These are phyloP conservation scores for Wolfiporia cocos DNA, from an alignment of 1,284 basidiomycete genomes.

Conservation along the genomic window DNA sequence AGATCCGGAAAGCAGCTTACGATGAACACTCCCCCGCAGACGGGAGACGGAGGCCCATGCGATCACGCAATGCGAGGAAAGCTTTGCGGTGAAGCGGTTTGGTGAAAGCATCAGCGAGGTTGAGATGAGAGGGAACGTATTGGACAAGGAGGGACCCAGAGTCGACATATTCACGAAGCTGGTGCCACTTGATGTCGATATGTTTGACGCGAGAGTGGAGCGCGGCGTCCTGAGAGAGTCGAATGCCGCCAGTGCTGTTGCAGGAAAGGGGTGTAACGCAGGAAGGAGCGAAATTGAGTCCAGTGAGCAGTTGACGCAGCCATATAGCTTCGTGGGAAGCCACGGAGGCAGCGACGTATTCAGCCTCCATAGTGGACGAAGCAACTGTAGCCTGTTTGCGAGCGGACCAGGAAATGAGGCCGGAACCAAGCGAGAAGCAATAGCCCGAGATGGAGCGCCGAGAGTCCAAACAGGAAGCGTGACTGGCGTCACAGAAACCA, in stretches of 20 bases:
- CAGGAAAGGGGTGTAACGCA: constrained; percentile 4
- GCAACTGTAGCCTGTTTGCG: constrained; percentile 26
- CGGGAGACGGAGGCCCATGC: constrained; percentile 6
- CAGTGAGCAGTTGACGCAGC: constrained; percentile 10
- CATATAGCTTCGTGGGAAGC: constrained; percentile 19
- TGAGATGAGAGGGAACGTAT: constrained; percentile 7
- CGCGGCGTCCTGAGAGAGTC: constrained; percentile 6
- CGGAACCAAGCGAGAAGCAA: constrained; percentile 21
- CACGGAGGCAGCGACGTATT: constrained; percentile 17
- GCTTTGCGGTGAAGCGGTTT: constrained; percentile 8
- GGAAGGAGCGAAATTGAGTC: background rate
- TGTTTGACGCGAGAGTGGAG: constrained; percentile 16
- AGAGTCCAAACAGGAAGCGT: constrained; percentile 8
- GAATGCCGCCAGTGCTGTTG: constrained; percentile 13
- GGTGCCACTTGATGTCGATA: constrained; percentile 14
- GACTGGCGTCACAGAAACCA: constrained; percentile 35
- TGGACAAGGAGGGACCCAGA: background rate
- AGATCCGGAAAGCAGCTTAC: background rate
- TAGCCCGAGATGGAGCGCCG: constrained; percentile 20
- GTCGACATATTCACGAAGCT: constrained; percentile 10
- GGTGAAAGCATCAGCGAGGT: constrained; percentile 14
- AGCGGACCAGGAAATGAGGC: constrained; percentile 23
- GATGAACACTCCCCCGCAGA: background rate
- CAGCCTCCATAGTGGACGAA: constrained; percentile 23
- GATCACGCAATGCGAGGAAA: constrained; percentile 1